phyloP scores from a whole-genome alignment of 805 yeast species.

The Cyberlindnera japonica region DNA sequence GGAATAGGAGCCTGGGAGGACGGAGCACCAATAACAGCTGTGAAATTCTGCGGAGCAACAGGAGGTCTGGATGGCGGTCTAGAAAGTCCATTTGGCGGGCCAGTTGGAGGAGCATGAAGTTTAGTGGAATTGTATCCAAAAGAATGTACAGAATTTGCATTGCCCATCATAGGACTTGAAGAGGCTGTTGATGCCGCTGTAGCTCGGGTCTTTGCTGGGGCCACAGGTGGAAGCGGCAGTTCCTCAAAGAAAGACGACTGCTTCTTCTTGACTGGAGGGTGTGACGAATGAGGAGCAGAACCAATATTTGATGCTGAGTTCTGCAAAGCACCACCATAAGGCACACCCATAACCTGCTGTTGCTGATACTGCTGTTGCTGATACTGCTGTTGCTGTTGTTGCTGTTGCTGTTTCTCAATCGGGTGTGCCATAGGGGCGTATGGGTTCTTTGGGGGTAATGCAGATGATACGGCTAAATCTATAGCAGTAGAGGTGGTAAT shows the following conservation, averaged over 20 bases:
- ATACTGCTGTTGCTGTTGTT: too few relatives aligned
- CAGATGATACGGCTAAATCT: too few relatives aligned
- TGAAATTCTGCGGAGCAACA: conserved; percentile 1
- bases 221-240: conserved; percentile 40
- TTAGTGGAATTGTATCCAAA: background rate
- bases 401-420: too few relatives aligned
- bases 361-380: too few relatives aligned
- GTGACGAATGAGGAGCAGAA: conserved; percentile 4
- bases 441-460: too few relatives aligned
- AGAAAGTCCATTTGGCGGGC: conserved; percentile 9
- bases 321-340: too few relatives aligned
- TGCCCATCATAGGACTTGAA: conserved; percentile 2
- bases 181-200: conserved; percentile 11
- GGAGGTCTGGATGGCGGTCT: conserved; percentile 6
- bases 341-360: too few relatives aligned
- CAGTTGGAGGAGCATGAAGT: conserved; percentile 1
- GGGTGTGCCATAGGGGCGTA: too few relatives aligned
- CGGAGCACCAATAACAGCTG: conserved; percentile 5
- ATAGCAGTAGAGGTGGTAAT: too few relatives aligned
- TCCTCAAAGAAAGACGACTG: conserved; percentile 53
- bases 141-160: background rate
- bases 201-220: conserved; percentile 7
- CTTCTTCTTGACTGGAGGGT: conserved; percentile 30
- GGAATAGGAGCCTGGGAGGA: conserved; percentile 14
- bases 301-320: background rate